phyloP scores from a whole-genome alignment of 176 grass and related monocot genomes.

The Triticum monococcum region DNA sequence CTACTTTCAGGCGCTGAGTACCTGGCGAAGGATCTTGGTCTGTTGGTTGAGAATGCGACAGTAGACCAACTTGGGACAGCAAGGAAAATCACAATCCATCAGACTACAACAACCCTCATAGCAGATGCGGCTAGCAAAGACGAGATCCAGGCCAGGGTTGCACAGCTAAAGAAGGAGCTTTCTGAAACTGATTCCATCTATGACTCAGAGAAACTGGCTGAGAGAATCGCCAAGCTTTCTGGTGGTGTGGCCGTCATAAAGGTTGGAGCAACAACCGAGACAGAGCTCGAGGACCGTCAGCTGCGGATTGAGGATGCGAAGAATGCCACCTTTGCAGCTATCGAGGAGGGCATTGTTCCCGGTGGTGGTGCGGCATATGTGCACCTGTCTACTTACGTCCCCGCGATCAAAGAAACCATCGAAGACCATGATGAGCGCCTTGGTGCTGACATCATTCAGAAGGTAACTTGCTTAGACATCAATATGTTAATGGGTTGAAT shows the following conservation, averaged over 20 bases:
- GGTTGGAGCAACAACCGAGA: slow-evolving; percentile 65
- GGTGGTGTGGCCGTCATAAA: slow-evolving; percentile 73
- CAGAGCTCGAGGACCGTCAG: slow-evolving; percentile 61
- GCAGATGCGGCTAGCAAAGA: slow-evolving; percentile 60
- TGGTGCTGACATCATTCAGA: slow-evolving; percentile 62
- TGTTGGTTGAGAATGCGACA: slow-evolving; percentile 55
- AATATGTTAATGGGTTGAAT: neutral
- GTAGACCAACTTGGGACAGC: slow-evolving; percentile 59
- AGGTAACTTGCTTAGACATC: slow-evolving; percentile 31
- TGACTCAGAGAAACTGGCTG: slow-evolving; percentile 50
- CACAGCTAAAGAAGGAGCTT: slow-evolving; percentile 66
- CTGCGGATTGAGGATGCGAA: slow-evolving; percentile 61
- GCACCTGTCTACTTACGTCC: slow-evolving; percentile 52
- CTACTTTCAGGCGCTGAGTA: slow-evolving; percentile 50
- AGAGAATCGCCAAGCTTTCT: slow-evolving; percentile 63
- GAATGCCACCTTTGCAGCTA: slow-evolving; percentile 55
- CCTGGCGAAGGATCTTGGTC: slow-evolving; percentile 54
- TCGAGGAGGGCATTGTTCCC: slow-evolving; percentile 70
- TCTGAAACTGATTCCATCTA: slow-evolving; percentile 52
- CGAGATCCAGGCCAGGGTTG: slow-evolving; percentile 59
- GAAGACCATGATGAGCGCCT: slow-evolving; percentile 58
- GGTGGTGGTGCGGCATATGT: slow-evolving; percentile 58
- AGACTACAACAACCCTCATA: slow-evolving; percentile 57
- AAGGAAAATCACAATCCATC: slow-evolving; percentile 55
- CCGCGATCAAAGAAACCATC: slow-evolving; percentile 42